Percentiles rank a stretch among this genome's conserved stretches.
Conservation (phyloP, 257 asterid species). For the Linderniella brevidens region DNA sequence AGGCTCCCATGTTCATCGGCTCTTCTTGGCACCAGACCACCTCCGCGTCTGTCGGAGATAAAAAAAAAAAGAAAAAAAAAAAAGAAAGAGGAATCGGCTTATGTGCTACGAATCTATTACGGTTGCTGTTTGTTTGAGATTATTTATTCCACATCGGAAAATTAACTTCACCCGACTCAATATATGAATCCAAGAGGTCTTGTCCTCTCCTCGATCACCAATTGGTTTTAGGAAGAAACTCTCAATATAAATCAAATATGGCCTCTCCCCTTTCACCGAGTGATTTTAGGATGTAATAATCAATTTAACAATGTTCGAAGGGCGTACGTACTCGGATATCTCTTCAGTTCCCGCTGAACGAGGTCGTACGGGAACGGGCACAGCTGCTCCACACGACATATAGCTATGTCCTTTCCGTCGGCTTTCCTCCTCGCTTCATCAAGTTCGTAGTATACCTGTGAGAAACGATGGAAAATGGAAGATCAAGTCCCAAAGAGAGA, state of each 20-base stretch:
- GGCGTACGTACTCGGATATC: constrained; percentile 69
- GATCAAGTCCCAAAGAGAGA: neutral
- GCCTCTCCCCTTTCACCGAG: too few species aligned
- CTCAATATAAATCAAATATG: too few species aligned
- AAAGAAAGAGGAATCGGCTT: too few species aligned
- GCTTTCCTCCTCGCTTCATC: constrained; percentile 62
- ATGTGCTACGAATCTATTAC: too few species aligned
- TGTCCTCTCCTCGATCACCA: too few species aligned
- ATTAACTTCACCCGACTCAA: too few species aligned
- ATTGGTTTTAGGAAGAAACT: too few species aligned
- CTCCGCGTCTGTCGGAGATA: constrained; percentile 36
- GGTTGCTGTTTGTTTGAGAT: too few species aligned
- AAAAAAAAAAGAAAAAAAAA: neutral
- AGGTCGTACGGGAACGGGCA: constrained; percentile 90
- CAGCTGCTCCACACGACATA: constrained; percentile 91
- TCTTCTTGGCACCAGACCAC: constrained; percentile 78
- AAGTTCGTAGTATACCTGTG: constrained; percentile 77
- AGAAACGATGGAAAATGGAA: constrained; percentile 2
- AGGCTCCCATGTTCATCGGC: constrained; percentile 83
- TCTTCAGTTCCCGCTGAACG: constrained; percentile 74
- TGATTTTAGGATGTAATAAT: too few species aligned
- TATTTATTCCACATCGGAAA: too few species aligned
- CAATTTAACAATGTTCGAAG: too few species aligned
- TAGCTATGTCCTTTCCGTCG: constrained; percentile 60
- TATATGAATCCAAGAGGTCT: too few species aligned